phyloP scores from a whole-genome alignment of 2,329 filamentous ascomycete species.

The Botrytis medusae region DNA sequence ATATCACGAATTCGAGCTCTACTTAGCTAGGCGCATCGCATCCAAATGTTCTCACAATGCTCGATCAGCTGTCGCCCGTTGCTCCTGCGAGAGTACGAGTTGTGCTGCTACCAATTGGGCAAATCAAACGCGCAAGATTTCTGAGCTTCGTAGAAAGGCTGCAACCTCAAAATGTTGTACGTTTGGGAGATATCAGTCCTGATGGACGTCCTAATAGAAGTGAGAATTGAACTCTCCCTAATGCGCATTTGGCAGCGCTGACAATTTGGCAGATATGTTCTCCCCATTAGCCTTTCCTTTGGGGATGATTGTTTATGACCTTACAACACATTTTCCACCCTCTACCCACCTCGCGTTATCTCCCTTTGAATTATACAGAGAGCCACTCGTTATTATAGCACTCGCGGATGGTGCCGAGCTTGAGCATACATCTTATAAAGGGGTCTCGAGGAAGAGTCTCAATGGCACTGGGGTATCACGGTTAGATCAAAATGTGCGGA shows the following conservation, averaged over 20 bases:
- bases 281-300: slow-evolving; percentile 84
- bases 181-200: slow-evolving; percentile 81
- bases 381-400: slow-evolving; percentile 79
- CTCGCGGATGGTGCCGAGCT: slow-evolving; percentile 79
- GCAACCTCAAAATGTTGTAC: slow-evolving; percentile 75
- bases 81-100: slow-evolving; percentile 89
- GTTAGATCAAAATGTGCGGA: slow-evolving; percentile 57
- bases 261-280: slow-evolving; percentile 72
- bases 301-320: slow-evolving; percentile 84
- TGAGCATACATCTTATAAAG: slow-evolving; percentile 53
- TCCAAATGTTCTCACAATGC: slow-evolving; percentile 65
- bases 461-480: slow-evolving; percentile 49
- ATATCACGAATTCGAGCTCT: slow-evolving; percentile 15
- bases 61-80: slow-evolving; percentile 86
- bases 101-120: slow-evolving; percentile 81
- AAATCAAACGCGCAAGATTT: slow-evolving; percentile 81
- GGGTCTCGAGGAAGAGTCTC: slow-evolving; percentile 54
- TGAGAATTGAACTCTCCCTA: slow-evolving; percentile 47
- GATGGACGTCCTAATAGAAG: slow-evolving; percentile 84
- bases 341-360: slow-evolving; percentile 75
- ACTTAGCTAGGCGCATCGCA: slow-evolving; percentile 31
- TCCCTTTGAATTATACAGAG: slow-evolving; percentile 87
- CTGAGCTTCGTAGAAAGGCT: slow-evolving; percentile 75
- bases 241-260: slow-evolving; percentile 24
- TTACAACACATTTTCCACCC: slow-evolving; percentile 77